Evolutionary conservation across 164 flowering plant genomes (phyloP).

Genomic region (Magnolia changhungtana): DNA sequence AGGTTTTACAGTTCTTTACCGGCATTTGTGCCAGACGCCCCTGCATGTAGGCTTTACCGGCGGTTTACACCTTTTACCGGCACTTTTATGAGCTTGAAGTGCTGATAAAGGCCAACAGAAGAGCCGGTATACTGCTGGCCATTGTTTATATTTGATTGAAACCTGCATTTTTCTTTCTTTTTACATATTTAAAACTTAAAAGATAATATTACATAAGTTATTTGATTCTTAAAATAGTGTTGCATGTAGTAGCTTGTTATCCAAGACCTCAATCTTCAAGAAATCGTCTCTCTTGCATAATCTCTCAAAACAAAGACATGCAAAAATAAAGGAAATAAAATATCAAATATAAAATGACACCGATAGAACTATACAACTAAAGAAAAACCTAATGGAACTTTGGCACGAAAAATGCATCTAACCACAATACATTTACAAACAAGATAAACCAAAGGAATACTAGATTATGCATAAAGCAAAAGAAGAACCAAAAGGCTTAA

Average conservation of each 20-base stretch:
- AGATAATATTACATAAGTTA: no score
- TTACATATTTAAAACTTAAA: no score
- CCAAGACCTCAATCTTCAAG: slow-evolving; percentile 97
- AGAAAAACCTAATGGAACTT: not conserved
- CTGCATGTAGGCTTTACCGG: no score
- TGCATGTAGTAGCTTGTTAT: slow-evolving; percentile 91
- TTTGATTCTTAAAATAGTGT: slow-evolving; percentile 65
- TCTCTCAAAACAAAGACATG: slow-evolving; percentile 91
- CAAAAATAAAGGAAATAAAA: slow-evolving; percentile 2
- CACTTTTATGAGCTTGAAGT: no score
- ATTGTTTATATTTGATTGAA: no score
- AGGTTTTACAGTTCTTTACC: no score
- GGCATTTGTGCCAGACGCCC: no score
- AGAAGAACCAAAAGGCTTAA: not conserved
- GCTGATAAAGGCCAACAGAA: no score
- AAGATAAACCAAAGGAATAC: not conserved
- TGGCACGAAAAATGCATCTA: not conserved
- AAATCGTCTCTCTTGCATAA: slow-evolving; percentile 79
- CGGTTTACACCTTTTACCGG: no score
- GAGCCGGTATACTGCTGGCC: no score
- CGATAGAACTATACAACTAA: not conserved
- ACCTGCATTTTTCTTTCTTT: no score
- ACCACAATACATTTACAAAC: not conserved
- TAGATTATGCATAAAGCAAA: not conserved
- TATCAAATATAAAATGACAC: not conserved